Conservation (phyloP, 805 yeast genomes). For the Sugiyamaella chiloensis region DNA sequence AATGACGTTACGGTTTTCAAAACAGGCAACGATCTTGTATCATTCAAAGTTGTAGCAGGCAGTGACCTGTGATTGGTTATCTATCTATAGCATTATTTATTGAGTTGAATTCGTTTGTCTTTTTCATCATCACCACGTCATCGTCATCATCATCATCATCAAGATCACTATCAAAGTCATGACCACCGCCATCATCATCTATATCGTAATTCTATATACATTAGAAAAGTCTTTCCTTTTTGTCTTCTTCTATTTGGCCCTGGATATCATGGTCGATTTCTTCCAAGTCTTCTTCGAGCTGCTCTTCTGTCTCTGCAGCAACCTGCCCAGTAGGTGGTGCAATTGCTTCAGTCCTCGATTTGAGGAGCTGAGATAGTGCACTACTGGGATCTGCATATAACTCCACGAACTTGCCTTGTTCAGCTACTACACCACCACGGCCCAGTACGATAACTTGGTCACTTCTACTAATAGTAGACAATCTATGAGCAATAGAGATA, state of each 20-base stretch:
- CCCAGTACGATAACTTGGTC: conserved; percentile 77
- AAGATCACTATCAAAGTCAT: too few species aligned
- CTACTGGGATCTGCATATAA: conserved; percentile 47
- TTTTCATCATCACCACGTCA: neutral
- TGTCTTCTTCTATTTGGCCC: conserved; percentile 10
- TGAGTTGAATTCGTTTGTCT: too few species aligned
- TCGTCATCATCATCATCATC: neutral
- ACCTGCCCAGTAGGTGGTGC: neutral
- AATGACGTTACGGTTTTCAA: conserved; percentile 20
- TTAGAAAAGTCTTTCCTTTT: too few species aligned
- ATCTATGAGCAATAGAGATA: conserved; percentile 86
- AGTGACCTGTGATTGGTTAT: neutral
- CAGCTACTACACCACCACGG: conserved; percentile 69
- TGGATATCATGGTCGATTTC: conserved; percentile 18
- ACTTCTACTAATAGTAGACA: conserved; percentile 82
- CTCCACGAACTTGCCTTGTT: conserved; percentile 58
- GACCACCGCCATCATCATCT: too few species aligned
- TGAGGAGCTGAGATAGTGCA: conserved; percentile 39
- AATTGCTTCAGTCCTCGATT: conserved; percentile 19
- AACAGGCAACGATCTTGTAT: conserved; percentile 1
- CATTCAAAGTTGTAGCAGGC: neutral
- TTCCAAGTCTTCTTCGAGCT: conserved; percentile 24
- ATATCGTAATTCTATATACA: too few species aligned
- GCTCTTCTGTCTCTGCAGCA: conserved; percentile 26
- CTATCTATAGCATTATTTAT: neutral